Percentiles rank a stretch among this genome's conserved stretches.
These are phyloP conservation scores for Exophiala alcalophila DNA, from an alignment of 2,329 filamentous ascomycete genomes.

Conservation along the genomic window DNA sequence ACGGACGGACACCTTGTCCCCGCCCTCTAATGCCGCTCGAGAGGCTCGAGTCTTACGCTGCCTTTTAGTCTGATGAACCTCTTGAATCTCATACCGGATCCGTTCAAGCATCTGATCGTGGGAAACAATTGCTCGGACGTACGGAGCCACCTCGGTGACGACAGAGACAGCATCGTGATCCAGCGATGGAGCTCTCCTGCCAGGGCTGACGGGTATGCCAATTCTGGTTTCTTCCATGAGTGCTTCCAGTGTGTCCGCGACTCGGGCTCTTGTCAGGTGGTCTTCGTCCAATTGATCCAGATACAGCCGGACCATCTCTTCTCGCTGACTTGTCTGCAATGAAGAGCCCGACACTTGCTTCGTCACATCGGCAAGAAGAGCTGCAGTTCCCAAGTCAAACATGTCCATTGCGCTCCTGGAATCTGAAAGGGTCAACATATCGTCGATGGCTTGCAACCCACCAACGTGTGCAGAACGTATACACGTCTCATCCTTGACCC, in stretches of 20 bases:
- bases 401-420: constrained; percentile 23
- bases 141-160: constrained; percentile 78
- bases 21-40: constrained; percentile 74
- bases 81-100: constrained; percentile 59
- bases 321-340: constrained; percentile 4
- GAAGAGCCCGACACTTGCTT: constrained; percentile 2
- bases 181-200: constrained; percentile 62
- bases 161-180: constrained; percentile 68
- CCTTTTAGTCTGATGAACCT: constrained; percentile 62
- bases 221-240: constrained; percentile 45
- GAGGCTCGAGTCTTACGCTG: constrained; percentile 70
- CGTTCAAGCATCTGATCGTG: constrained; percentile 70
- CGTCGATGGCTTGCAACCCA: constrained; percentile 62
- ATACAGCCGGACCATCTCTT: constrained; percentile 29
- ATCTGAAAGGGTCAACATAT: constrained; percentile 31
- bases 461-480: constrained; percentile 57
- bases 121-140: constrained; percentile 78
- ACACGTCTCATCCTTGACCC: constrained; percentile 38
- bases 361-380: constrained; percentile 11
- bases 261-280: constrained; percentile 29
- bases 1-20: constrained; percentile 63
- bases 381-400: constrained; percentile 8
- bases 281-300: constrained; percentile 24
- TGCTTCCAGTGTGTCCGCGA: constrained; percentile 49
- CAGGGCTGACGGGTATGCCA: constrained; percentile 33